phyloP scores from a whole-genome alignment of 2,329 filamentous ascomycete genomes.

The Neofusicoccum parvum region DNA sequence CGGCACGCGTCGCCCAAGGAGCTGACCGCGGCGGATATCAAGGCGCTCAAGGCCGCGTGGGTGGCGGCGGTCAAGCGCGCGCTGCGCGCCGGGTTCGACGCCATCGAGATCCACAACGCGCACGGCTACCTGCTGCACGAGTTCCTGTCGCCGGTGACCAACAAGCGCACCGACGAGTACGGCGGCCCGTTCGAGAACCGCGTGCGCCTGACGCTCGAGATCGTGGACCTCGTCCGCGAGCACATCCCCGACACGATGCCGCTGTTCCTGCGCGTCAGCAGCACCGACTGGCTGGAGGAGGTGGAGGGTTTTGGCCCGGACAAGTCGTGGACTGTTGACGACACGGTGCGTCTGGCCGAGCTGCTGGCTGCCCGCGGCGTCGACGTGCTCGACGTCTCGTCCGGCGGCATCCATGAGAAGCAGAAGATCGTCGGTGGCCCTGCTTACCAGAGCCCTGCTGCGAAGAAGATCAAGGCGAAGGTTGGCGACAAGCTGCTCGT shows the following conservation, averaged over 20 bases:
- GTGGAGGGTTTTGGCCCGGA: slow-evolving; percentile 41
- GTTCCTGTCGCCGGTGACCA: slow-evolving; percentile 71
- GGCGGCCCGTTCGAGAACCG: slow-evolving; percentile 74
- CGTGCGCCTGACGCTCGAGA: slow-evolving; percentile 66
- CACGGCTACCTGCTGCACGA: slow-evolving; percentile 75
- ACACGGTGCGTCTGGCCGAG: slow-evolving; percentile 65
- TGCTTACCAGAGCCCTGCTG: slow-evolving; percentile 75
- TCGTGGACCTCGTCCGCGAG: slow-evolving; percentile 63
- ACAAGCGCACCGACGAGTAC: slow-evolving; percentile 68
- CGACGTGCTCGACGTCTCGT: slow-evolving; percentile 81
- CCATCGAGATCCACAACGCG: slow-evolving; percentile 78
- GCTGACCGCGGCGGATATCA: slow-evolving; percentile 70
- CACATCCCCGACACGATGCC: slow-evolving; percentile 69
- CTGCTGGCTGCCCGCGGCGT: slow-evolving; percentile 72
- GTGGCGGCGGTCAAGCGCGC: slow-evolving; percentile 60
- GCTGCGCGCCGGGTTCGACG: slow-evolving; percentile 67
- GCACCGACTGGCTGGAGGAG: slow-evolving; percentile 73
- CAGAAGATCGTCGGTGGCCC: slow-evolving; percentile 65
- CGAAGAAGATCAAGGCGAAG: slow-evolving; percentile 70
- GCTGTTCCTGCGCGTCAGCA: slow-evolving; percentile 72
- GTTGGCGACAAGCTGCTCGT: slow-evolving; percentile 73
- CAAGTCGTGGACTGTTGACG: slow-evolving; percentile 67
- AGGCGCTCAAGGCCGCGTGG: slow-evolving; percentile 64
- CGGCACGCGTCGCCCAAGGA: slow-evolving; percentile 65
- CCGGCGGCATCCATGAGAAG: slow-evolving; percentile 67